Conservation (phyloP, 148 eudicot species). For the Rhododendron vialii region DNA sequence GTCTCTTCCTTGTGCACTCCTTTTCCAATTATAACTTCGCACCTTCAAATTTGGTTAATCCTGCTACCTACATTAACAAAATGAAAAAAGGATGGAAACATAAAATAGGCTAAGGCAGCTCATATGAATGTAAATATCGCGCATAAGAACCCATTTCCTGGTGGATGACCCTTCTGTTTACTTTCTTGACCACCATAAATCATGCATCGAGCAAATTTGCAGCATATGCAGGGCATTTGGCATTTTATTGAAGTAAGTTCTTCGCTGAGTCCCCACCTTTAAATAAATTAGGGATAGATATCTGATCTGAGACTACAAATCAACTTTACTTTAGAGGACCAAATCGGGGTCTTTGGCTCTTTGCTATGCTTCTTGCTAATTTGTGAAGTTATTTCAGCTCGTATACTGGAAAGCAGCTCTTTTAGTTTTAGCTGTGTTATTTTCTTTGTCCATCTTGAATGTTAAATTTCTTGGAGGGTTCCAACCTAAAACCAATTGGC, state of each 20-base stretch:
- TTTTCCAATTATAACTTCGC: neutral
- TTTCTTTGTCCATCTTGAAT: neutral
- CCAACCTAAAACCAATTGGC: too few species aligned
- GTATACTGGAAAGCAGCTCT: neutral
- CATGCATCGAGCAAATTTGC: neutral
- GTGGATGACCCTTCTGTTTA: neutral
- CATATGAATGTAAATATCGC: neutral
- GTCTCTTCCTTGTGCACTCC: neutral
- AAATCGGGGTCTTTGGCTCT: neutral
- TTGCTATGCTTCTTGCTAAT: neutral
- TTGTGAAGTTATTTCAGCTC: neutral
- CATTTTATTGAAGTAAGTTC: neutral
- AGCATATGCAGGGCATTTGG: neutral
- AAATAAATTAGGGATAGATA: neutral
- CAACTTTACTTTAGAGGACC: neutral
- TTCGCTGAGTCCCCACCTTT: neutral
- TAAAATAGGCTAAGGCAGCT: neutral
- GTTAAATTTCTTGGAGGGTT: too few species aligned
- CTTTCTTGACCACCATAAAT: neutral
- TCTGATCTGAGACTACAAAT: neutral
- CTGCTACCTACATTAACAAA: neutral
- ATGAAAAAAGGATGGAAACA: neutral
- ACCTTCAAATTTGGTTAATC: neutral
- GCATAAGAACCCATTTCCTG: neutral
- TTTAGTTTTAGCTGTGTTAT: neutral